Conservation (phyloP, 768 basidiomycete species). For the Xerocomus spinulosus region DNA sequence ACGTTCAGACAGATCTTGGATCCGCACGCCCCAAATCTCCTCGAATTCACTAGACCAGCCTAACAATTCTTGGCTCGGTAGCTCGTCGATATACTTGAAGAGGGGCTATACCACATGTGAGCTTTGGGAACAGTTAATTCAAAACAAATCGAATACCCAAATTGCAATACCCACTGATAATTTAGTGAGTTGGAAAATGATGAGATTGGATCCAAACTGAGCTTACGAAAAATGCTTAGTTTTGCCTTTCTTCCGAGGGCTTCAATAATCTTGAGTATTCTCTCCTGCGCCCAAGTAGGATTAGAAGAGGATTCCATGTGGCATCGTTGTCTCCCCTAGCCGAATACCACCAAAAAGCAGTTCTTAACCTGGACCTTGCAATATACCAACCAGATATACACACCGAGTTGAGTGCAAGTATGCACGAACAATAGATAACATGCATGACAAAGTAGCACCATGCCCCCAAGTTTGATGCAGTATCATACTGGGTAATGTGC, state of each 20-base stretch:
- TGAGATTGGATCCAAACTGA: conserved; percentile 29
- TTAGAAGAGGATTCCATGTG: conserved; percentile 23
- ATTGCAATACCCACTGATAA: conserved; percentile 56
- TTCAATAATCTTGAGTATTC: conserved; percentile 37
- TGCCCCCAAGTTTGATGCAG: conserved; percentile 69
- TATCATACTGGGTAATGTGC: conserved; percentile 75
- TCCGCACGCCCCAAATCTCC: conserved; percentile 60
- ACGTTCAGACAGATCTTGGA: conserved; percentile 41
- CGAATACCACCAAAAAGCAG: neutral
- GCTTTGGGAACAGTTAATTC: conserved; percentile 22
- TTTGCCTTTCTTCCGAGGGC: conserved; percentile 39
- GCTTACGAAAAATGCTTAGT: conserved; percentile 44
- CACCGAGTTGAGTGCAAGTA: conserved; percentile 61
- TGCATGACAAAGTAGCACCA: conserved; percentile 83
- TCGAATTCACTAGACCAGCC: conserved; percentile 61
- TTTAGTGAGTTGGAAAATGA: conserved; percentile 3
- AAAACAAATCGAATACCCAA: conserved; percentile 45
- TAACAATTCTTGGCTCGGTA: conserved; percentile 48
- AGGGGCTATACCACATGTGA: conserved; percentile 46
- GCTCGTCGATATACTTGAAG: conserved; percentile 57
- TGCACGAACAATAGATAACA: conserved; percentile 62
- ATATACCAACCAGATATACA: conserved; percentile 24
- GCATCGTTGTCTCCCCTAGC: conserved; percentile 32
- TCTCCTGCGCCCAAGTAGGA: conserved; percentile 35
- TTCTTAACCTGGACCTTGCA: neutral